Evolutionary conservation across 1,284 basidiomycete species (phyloP).

Genomic region (Moesziomyces sp.): DNA sequence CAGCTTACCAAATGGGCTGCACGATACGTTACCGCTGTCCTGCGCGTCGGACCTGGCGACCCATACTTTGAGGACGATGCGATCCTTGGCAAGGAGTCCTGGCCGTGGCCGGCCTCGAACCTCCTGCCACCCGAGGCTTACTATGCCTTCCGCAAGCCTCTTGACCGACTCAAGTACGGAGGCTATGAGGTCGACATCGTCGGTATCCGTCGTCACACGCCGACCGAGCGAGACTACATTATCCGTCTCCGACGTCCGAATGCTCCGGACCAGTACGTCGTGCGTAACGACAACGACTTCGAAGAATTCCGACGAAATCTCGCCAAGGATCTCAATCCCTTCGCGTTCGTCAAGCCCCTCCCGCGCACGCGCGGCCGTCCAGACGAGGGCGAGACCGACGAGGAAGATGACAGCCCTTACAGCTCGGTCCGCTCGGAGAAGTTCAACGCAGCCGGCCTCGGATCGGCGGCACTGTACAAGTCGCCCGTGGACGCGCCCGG

Average conservation of each 20-base stretch:
- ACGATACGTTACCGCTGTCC: slow-evolving; percentile 55
- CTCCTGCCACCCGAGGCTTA: slow-evolving; percentile 61
- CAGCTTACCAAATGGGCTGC: slow-evolving; percentile 52
- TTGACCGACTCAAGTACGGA: slow-evolving; percentile 58
- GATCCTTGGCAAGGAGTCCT: slow-evolving; percentile 42
- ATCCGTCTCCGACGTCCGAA: slow-evolving; percentile 60
- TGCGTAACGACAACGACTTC: slow-evolving; percentile 64
- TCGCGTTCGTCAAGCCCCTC: slow-evolving; percentile 53
- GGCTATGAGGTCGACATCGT: slow-evolving; percentile 64
- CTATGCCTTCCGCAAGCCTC: slow-evolving; percentile 58
- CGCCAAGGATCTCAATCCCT: slow-evolving; percentile 53
- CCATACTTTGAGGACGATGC: slow-evolving; percentile 50
- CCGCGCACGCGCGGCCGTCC: slow-evolving; percentile 51
- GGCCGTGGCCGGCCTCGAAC: slow-evolving; percentile 57
- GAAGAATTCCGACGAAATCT: slow-evolving; percentile 58
- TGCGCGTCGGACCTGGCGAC: slow-evolving; percentile 54
- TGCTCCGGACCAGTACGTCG: slow-evolving; percentile 55
- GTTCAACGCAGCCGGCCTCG: slow-evolving; percentile 46
- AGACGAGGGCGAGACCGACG: slow-evolving; percentile 44
- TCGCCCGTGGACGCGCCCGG: background rate
- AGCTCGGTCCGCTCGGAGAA: slow-evolving; percentile 27
- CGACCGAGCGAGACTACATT: slow-evolving; percentile 55
- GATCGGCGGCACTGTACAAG: slow-evolving; percentile 34
- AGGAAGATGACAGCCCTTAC: slow-evolving; percentile 33
- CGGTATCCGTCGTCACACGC: slow-evolving; percentile 45